Evolutionary conservation across 2,329 filamentous ascomycete species (phyloP), one percentile per base, ranked within the genome.

Genomic region (Metarhizium guizhouense): DNA sequence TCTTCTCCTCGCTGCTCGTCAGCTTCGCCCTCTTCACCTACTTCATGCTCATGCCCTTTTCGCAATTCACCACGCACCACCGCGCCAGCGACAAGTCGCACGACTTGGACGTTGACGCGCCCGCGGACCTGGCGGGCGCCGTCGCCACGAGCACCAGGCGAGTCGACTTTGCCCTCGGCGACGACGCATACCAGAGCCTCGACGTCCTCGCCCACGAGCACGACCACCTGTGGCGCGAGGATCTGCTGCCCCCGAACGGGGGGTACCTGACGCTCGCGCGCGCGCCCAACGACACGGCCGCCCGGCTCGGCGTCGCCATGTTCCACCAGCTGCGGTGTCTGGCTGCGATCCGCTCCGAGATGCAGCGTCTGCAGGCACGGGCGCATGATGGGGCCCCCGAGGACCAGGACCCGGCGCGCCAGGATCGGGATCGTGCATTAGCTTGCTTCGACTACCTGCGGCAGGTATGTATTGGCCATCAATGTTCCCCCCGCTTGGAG

Each of bases 271-370:
- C 47, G 32, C 20, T 40, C 14, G 53, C 53, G 10, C 18, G 30
- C 25, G n/a, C 8, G 20, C 7, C 16, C 10, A 45, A 54, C 16
- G 6, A 14, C 3, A 49, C 32, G 32, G 32, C 14, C 10, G 29
- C 47, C 14, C 49, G 42, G 3, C 29, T 51, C 43, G 53, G 53
- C 4, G 36, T 58, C 8, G 51, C 53, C 43, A 58, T 58, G 56
- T 58, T 58, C 29, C 56, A 58, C 18, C 56, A 58, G 50, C 50
- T 58, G 18, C 56, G 45, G 16, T 58, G 56, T 36, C 30, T 58
- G 47, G 53, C 51, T 1, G 45, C 55, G 38, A 47, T 58, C 11
- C 38, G 56, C 10, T 20, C 36, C 2, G 56, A 54, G 32, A 50
- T 58, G 40, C 56, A 54, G 47, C 10, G 10, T 34, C 36, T 54